phyloP scores from a whole-genome alignment of 257 asterid genomes.

The Nicotiana undulata region DNA sequence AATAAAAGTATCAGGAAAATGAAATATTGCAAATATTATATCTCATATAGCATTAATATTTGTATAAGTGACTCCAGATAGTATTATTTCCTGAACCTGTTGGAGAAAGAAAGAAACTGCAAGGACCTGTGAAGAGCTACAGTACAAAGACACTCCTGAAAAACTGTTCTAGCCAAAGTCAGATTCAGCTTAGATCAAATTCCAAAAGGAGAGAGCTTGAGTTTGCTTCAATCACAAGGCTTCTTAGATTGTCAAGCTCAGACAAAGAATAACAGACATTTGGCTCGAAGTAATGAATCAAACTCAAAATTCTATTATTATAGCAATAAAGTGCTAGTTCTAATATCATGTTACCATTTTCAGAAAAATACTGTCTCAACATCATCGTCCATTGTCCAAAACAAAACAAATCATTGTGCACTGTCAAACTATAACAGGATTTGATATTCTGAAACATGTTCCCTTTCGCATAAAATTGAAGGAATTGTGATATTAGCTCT shows the following conservation, averaged over 20 bases:
- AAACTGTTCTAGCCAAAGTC: not conserved
- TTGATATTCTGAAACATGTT: slow-evolving; percentile 2
- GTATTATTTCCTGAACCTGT: not conserved
- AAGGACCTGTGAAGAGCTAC: not conserved
- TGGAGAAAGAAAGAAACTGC: slow-evolving; percentile 2
- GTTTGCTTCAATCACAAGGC: not conserved
- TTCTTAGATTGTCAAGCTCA: not conserved
- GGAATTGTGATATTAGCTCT: not conserved
- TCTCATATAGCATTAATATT: not conserved
- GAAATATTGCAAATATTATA: not conserved
- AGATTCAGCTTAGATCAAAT: slow-evolving; percentile 5
- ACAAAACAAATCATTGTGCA: not conserved
- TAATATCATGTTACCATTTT: too few relatives aligned
- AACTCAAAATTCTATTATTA: not conserved
- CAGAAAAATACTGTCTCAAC: not conserved
- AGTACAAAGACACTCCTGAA: not conserved
- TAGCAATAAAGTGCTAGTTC: not conserved
- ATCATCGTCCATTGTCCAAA: not conserved
- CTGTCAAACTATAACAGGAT: not conserved
- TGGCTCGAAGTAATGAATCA: not conserved
- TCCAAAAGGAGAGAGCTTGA: not conserved
- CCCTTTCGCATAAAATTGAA: slow-evolving; percentile 1
- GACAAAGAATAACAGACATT: not conserved
- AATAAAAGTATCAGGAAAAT: not conserved
- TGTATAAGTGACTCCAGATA: not conserved